Base-by-base conservation (phyloP, 805 yeast species). In the Ogataea saltuana region DNA sequence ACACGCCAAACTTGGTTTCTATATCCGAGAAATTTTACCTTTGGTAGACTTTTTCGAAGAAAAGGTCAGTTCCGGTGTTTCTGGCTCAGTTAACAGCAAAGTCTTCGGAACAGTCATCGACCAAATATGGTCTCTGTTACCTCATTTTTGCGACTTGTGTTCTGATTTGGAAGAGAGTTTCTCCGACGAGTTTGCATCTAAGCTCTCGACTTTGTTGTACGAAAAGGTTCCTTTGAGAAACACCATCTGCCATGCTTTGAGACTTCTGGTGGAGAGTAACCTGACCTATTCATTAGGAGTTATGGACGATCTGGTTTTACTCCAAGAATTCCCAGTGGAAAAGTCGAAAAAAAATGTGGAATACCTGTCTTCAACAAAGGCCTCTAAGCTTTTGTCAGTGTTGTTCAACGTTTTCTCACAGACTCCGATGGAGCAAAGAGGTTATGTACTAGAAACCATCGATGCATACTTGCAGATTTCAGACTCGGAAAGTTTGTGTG, bases 331-430 rank as follows among this genome's bases (percentile, higher is more conserved):
- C 55, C 77, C 93, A 11, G 64, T 73, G 19, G 64, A 65, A 11
- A 71, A 76, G 45, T 76, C 96, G 2, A 59, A 68, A 41, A 56
- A 71, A 37, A 81, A 85, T 54, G 51, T 89, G 41, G 75, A 77
- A 48, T 87, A 78, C 54, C 68, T 91, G 45, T 68, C 87, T 0
- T 42, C 78, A 0, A 83, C 78, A 50, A 60, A 56, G 23, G 80
- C 96, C 4, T 66, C 86, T 4, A 90, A 93, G 51, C 60, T 93
- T 38, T 71, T 93, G 39, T 85, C 96, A 10, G 97, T 89, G 16
- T 70, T 93, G 39, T 88, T 91, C 72, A 93, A 93, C 57, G 95
- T 93, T 13, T 93, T 86, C 65, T 80, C 91, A n/a, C 90, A 89
- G 53, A 89, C 97, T 9, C 68, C 79, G 33, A 84, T 93, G 28